Conservation (phyloP, 1,284 basidiomycete species). For the Bondarzewia mesenterica region DNA sequence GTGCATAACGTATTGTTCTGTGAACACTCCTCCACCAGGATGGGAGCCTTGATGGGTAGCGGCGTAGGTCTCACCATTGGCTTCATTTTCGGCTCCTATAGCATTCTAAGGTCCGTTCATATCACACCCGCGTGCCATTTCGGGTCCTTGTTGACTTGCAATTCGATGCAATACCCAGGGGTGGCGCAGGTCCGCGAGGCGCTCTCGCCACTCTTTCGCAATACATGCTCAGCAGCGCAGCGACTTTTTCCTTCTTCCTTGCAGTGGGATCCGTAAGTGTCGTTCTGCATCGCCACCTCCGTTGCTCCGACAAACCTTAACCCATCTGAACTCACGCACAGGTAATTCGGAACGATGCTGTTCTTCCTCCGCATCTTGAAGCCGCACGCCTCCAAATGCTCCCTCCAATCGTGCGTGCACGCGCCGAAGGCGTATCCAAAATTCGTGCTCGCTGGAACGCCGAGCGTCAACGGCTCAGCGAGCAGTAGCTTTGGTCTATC, state of each 20-base stretch:
- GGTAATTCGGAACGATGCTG: conserved; percentile 70
- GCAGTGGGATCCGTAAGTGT: conserved; percentile 69
- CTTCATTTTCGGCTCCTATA: conserved; percentile 92
- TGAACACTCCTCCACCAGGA: conserved; percentile 38
- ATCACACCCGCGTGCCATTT: not conserved
- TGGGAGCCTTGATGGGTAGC: conserved; percentile 89
- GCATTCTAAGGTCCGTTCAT: conserved; percentile 67
- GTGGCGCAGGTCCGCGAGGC: conserved; percentile 83
- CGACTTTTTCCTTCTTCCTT: conserved; percentile 82
- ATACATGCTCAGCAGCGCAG: conserved; percentile 89
- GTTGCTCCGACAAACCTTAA: conserved; percentile 2
- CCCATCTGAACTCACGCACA: conserved; percentile 24
- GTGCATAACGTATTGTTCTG: not conserved
- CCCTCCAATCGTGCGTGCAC: conserved; percentile 46
- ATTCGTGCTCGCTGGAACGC: conserved; percentile 66
- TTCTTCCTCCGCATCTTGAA: conserved; percentile 50
- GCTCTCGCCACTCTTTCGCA: conserved; percentile 83
- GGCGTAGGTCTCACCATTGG: conserved; percentile 92
- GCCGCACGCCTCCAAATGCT: conserved; percentile 51
- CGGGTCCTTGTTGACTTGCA: conserved; percentile 2
- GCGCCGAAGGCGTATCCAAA: conserved; percentile 54
- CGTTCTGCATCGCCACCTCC: not conserved
- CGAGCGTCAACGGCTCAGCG: conserved; percentile 27
- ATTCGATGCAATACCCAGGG: conserved; percentile 35
- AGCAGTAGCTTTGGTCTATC: not conserved